Percentiles rank a stretch among this genome's conserved stretches.
phyloP scores from a whole-genome alignment of 2,329 filamentous ascomycete genomes.

The Beauveria sp. region DNA sequence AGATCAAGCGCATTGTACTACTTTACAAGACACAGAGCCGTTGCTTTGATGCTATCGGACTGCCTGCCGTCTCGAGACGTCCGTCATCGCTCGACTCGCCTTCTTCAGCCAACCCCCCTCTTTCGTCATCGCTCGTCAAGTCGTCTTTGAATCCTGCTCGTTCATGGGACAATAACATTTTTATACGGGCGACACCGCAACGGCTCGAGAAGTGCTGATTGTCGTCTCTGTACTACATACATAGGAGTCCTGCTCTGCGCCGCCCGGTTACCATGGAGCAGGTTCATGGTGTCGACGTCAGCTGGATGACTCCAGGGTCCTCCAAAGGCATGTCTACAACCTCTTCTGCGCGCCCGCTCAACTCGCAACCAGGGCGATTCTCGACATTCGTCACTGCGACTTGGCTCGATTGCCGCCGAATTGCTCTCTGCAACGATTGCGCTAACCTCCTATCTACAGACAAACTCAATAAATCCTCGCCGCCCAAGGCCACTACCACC shows the following conservation, averaged over 20 bases:
- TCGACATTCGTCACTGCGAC: not conserved
- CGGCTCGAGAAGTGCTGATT: not conserved
- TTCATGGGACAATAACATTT: constrained; percentile 7
- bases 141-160: not conserved
- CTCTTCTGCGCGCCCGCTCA: constrained; percentile 10
- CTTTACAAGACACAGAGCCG: not conserved
- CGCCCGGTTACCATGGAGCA: constrained; percentile 56
- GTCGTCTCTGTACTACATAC: not conserved
- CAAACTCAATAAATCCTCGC: constrained; percentile 24
- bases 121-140: constrained; percentile 1
- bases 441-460: constrained; percentile 17
- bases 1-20: not conserved
- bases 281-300: constrained; percentile 76
- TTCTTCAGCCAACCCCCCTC: not conserved
- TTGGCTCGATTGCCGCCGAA: not conserved
- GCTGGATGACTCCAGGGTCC: constrained; percentile 78
- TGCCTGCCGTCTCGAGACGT: not conserved
- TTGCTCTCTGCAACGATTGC: not conserved
- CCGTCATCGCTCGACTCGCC: not conserved
- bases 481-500: constrained; percentile 21
- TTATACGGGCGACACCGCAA: not conserved
- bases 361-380: not conserved
- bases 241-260: not conserved
- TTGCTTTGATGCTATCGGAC: not conserved
- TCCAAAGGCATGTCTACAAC: constrained; percentile 59